A percentile compares a stretch with the other conserved stretches of the same genome.
phyloP scores from a whole-genome alignment of 2,329 filamentous ascomycete species.

The Xylariaceae sp. region DNA sequence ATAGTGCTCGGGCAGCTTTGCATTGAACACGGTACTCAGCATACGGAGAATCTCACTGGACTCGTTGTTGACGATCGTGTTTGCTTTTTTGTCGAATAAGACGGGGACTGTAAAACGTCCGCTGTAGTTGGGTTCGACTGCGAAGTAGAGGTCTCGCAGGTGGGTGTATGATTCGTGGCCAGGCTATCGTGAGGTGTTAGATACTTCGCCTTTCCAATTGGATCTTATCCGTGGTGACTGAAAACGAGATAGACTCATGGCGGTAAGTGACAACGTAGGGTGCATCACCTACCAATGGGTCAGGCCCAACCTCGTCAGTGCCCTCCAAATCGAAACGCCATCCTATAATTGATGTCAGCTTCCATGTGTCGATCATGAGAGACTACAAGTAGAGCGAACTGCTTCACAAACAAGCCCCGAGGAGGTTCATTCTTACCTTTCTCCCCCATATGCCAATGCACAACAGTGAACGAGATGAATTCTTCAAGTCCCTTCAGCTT shows the following conservation, averaged over 20 bases:
- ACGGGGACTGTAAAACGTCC: constrained; percentile 87
- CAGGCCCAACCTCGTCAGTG: constrained; percentile 44
- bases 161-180: constrained; percentile 66
- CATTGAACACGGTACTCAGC: constrained; percentile 79
- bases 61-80: constrained; percentile 85
- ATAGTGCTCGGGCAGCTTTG: constrained; percentile 57
- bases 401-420: not conserved
- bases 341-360: constrained; percentile 40
- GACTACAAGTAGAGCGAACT: not conserved
- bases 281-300: too few relatives aligned
- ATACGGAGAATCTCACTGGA: constrained; percentile 90
- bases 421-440: constrained; percentile 37
- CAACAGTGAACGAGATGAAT: constrained; percentile 72
- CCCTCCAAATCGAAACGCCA: constrained; percentile 74
- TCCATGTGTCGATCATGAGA: not conserved
- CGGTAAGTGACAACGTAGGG: too few relatives aligned
- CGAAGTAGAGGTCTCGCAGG: constrained; percentile 77
- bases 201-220: too few relatives aligned
- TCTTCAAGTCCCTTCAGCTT: constrained; percentile 91
- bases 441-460: constrained; percentile 82
- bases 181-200: constrained; percentile 32
- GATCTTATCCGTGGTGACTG: too few relatives aligned
- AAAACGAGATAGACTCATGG: too few relatives aligned
- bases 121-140: constrained; percentile 64
- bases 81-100: constrained; percentile 72